Base-by-base conservation (phyloP, 2,329 filamentous ascomycete species). In the Claviceps sp. region DNA sequence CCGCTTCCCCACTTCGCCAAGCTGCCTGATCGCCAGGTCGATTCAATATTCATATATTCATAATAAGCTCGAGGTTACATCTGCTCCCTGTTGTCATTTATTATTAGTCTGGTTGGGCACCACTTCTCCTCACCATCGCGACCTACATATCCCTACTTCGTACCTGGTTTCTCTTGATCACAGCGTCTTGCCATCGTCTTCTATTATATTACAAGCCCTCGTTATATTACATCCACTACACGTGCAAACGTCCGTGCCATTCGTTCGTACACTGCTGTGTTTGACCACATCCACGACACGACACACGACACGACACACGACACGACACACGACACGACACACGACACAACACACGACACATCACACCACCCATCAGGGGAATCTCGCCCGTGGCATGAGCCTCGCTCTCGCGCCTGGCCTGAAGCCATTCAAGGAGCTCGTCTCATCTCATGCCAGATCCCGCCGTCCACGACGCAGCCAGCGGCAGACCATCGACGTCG, bases 401-500 rank as follows among this genome's bases (percentile, higher is more conserved):
- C 52, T 50, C 48, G 50, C 51, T 48, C 18, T 43, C 37, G 52
- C 50, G 52, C 50, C 30, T 54, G 50, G 54, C 54, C 54, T 42
- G 52, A 50, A 45, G 44, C 48, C 52, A 50, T 47, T 43, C 5
- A 18, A 48, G 43, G 50, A 53, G 53, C 52, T 47, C 55, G 56
- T 59, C 52, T 47, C 55, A 56, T 59, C 52, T 47, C 54, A 61
- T 61, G 59, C 57, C 52, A 48, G 54, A 53, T 52, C 47, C 37
- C 45, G 26, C 43, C 26, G 51, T 52, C 48, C 56, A 43, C 55
- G 51, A 55, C 47, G 57, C 50, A 57, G 55, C 47, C 51, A 49
- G 18, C 55, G 54, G 56, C 50, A 54, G 51, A 51, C 56, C 52
- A 53, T 58, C 57, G 54, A 55, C 58, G 43, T 47, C 58, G 54